phyloP scores from a whole-genome alignment of 1,284 basidiomycete species.

The Mycena citricolor region DNA sequence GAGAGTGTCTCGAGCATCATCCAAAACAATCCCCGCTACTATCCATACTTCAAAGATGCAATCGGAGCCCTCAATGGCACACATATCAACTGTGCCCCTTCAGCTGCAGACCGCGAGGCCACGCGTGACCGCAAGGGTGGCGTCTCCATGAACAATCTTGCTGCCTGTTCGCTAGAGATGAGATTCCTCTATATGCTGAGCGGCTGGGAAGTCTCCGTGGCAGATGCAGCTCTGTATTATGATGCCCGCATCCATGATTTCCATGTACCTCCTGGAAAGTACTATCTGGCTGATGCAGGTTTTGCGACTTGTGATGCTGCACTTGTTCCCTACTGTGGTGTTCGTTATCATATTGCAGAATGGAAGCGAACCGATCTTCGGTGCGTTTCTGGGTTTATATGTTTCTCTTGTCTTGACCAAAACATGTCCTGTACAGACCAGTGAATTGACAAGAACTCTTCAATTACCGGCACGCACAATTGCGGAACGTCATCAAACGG shows the following conservation, averaged over 20 bases:
- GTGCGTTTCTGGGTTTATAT: conserved; percentile 19
- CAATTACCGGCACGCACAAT: conserved; percentile 35
- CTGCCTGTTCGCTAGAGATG: conserved; percentile 4
- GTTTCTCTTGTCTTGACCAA: conserved; percentile 2
- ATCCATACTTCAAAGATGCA: neutral
- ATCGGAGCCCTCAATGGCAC: conserved; percentile 4
- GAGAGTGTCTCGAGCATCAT: conserved; percentile 27
- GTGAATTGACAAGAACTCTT: conserved; percentile 32
- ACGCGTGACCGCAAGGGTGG: conserved; percentile 19
- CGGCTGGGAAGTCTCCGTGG: conserved; percentile 2
- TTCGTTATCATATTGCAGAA: conserved; percentile 36
- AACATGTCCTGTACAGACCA: conserved; percentile 26
- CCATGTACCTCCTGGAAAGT: conserved; percentile 31
- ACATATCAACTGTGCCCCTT: conserved; percentile 14
- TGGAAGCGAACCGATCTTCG: conserved; percentile 29
- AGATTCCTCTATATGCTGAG: neutral
- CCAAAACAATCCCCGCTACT: conserved; percentile 31
- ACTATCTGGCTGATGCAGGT: conserved; percentile 41
- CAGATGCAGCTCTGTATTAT: conserved; percentile 27
- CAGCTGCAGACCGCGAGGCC: conserved; percentile 2
- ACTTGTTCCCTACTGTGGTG: conserved; percentile 33
- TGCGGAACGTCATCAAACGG: conserved; percentile 38
- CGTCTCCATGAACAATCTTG: conserved; percentile 17
- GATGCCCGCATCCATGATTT: conserved; percentile 30
- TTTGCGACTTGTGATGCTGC: conserved; percentile 34